phyloP scores from a whole-genome alignment of 2,329 filamentous ascomycete genomes.

The Pestalotiopsis sp. region DNA sequence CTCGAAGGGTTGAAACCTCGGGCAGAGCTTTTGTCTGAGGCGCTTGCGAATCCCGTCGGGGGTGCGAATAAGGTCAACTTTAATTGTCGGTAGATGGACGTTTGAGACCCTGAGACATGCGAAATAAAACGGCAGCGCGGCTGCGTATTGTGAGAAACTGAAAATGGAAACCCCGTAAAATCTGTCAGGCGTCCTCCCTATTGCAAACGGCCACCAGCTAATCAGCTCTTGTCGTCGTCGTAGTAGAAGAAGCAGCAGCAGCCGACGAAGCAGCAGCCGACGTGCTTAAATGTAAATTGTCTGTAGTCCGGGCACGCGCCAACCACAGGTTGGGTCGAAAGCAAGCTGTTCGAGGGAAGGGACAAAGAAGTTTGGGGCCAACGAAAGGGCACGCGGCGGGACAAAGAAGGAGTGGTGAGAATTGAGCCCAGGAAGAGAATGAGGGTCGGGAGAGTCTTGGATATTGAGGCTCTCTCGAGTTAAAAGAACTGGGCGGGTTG shows the following conservation, averaged over 20 bases:
- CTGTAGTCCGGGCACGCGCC: neutral
- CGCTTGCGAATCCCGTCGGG: conserved; percentile 2
- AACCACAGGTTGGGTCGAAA: conserved; percentile 1
- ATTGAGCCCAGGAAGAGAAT: neutral
- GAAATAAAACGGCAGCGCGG: conserved; percentile 6
- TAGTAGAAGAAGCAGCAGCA: neutral
- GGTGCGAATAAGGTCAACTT: conserved; percentile 13
- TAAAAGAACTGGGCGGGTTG: neutral
- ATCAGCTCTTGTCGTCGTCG: neutral
- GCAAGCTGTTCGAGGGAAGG: neutral
- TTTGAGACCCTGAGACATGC: neutral
- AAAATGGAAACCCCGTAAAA: neutral
- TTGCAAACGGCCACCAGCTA: neutral
- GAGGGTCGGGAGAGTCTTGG: neutral
- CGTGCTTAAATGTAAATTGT: neutral
- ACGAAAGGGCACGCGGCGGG: neutral
- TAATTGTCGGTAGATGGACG: conserved; percentile 1
- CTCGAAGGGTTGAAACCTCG: neutral
- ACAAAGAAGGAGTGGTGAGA: neutral
- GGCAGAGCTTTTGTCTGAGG: neutral
- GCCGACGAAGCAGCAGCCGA: neutral
- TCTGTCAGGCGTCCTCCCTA: neutral
- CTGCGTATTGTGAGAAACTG: neutral
- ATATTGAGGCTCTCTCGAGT: conserved; percentile 8
- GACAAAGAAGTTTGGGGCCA: neutral